Conservation (phyloP, 495 filamentous ascomycete genomes). For the Peziza echinospora region DNA sequence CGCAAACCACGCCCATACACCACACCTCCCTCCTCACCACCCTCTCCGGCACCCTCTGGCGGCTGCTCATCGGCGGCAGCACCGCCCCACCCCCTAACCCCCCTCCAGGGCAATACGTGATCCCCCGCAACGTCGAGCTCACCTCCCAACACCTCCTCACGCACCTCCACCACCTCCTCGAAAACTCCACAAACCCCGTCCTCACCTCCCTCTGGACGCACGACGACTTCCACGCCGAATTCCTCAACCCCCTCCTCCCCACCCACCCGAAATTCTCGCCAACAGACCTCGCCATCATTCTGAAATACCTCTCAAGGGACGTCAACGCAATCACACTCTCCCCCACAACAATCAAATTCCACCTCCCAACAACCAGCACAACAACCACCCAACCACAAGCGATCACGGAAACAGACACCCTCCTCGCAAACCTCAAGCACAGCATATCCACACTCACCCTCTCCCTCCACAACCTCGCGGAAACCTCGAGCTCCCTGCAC, state of each 20-base stretch:
- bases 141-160: conserved; percentile 1
- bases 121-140: conserved; percentile 34
- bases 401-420: conserved; percentile 54
- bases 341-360: conserved; percentile 50
- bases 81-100: not conserved
- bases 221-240: conserved; percentile 37
- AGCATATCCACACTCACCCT: conserved; percentile 29
- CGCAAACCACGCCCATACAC: conserved; percentile 40
- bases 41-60: conserved; percentile 5
- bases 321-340: conserved; percentile 34
- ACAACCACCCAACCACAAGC: conserved; percentile 23
- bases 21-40: conserved; percentile 22
- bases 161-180: conserved; percentile 18
- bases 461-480: conserved; percentile 35
- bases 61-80: not conserved
- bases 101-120: conserved; percentile 21
- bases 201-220: conserved; percentile 44
- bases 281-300: conserved; percentile 42
- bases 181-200: too few species aligned
- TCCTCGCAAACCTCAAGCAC: conserved; percentile 56
- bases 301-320: conserved; percentile 55
- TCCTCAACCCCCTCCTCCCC: conserved; percentile 32
- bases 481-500: conserved; percentile 29
- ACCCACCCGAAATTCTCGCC: conserved; percentile 33
- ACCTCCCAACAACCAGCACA: conserved; percentile 12